Evolutionary conservation across 352 stramenopile species (phyloP).

Genomic region (Phytophthora parvispora): DNA sequence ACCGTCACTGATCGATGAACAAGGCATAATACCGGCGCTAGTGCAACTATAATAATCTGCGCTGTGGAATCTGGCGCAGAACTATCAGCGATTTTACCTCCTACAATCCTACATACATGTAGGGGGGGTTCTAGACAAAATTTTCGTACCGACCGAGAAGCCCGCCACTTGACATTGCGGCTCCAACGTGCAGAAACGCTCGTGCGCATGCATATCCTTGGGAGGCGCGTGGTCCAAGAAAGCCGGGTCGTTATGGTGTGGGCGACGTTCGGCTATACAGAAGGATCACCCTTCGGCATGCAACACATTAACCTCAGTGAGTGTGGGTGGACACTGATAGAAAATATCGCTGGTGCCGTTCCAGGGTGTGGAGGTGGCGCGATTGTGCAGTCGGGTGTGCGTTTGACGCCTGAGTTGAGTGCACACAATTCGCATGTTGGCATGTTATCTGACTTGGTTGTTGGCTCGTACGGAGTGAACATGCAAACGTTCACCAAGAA

Average conservation of each 20-base stretch:
- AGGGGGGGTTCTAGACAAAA: too few relatives aligned
- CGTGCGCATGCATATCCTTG: slow-evolving; percentile 32
- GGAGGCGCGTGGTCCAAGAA: slow-evolving; percentile 33
- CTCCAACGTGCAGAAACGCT: too few relatives aligned
- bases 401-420: slow-evolving; percentile 14
- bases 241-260: slow-evolving; percentile 36
- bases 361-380: background rate
- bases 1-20: slow-evolving; percentile 42
- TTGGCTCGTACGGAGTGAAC: slow-evolving; percentile 27
- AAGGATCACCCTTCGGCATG: slow-evolving; percentile 20
- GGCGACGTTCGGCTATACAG: slow-evolving; percentile 27
- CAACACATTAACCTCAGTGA: slow-evolving; percentile 33
- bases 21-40: too few relatives aligned
- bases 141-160: too few relatives aligned
- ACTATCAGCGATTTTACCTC: too few relatives aligned
- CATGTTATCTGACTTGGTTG: slow-evolving; percentile 20
- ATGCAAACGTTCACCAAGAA: slow-evolving; percentile 23
- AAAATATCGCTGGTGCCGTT: slow-evolving; percentile 1
- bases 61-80: too few relatives aligned
- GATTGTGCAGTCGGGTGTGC: slow-evolving; percentile 20
- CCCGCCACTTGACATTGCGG: too few relatives aligned
- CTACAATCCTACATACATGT: too few relatives aligned
- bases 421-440: background rate
- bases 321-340: slow-evolving; percentile 38
- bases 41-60: too few relatives aligned